phyloP scores from a whole-genome alignment of 208 protist genomes.

The Trypanosoma conorhini region DNA sequence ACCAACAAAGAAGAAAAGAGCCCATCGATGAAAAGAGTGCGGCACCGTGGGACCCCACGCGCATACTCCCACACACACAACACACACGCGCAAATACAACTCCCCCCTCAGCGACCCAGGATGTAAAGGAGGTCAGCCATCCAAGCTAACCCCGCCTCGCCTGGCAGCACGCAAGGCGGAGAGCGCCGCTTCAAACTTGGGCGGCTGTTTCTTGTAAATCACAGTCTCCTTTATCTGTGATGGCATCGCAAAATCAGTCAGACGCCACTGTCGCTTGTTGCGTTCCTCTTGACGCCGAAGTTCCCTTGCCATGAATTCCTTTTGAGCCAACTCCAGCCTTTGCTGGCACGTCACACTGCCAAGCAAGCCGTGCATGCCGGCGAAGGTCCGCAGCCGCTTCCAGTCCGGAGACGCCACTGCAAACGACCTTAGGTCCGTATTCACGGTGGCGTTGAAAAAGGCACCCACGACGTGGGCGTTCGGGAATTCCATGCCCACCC shows the following conservation, averaged over 20 bases:
- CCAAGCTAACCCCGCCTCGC: constrained; percentile 2
- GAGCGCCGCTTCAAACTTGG: constrained; percentile 41
- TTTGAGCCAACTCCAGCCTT: constrained; percentile 58
- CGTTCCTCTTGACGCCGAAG: constrained; percentile 3
- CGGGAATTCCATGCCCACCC: constrained; percentile 44
- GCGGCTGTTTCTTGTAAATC: constrained; percentile 65
- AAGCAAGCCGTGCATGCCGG: constrained; percentile 53
- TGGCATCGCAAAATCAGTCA: constrained; percentile 52
- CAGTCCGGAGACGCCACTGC: constrained; percentile 50
- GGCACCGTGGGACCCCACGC: too few species aligned
- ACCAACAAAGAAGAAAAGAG: neutral
- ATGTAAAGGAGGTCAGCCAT: constrained; percentile 19
- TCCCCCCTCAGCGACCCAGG: neutral
- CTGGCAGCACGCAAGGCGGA: constrained; percentile 41
- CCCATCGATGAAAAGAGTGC: too few species aligned
- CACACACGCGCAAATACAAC: neutral
- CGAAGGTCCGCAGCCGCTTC: constrained; percentile 58
- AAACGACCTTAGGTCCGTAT: constrained; percentile 50
- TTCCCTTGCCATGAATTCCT: constrained; percentile 34
- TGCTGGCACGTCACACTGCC: constrained; percentile 46
- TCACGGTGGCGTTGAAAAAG: constrained; percentile 64
- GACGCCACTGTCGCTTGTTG: constrained; percentile 30
- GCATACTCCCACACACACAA: neutral
- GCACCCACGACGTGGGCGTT: constrained; percentile 38
- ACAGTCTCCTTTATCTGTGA: constrained; percentile 28